Percentiles rank a stretch among this genome's conserved stretches.
phyloP scores from a whole-genome alignment of 805 yeast genomes.

The Saturnispora sekii region DNA sequence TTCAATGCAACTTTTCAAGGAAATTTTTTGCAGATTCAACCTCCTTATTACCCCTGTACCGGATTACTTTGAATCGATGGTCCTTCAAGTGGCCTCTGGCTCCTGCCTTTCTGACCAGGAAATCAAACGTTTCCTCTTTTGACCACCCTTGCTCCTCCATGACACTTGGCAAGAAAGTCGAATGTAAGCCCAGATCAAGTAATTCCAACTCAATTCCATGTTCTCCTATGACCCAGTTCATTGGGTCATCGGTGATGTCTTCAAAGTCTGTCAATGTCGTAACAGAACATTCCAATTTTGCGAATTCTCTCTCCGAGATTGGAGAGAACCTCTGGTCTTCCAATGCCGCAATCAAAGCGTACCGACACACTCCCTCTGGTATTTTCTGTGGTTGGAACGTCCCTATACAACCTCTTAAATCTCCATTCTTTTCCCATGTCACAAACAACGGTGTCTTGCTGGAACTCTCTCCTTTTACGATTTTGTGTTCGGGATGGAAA shows the following conservation, averaged over 20 bases:
- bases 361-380: slow-evolving; percentile 49
- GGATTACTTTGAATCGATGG: slow-evolving; percentile 31
- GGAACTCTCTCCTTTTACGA: background rate
- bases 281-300: slow-evolving; percentile 43
- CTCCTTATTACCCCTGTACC: slow-evolving; percentile 49
- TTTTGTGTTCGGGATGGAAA: background rate
- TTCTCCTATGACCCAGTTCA: slow-evolving; percentile 72
- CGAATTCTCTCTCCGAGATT: slow-evolving; percentile 45
- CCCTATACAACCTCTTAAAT: slow-evolving; percentile 88
- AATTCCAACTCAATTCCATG: slow-evolving; percentile 51
- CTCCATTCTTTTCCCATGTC: slow-evolving; percentile 51
- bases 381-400: slow-evolving; percentile 55
- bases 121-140: slow-evolving; percentile 56
- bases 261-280: slow-evolving; percentile 57
- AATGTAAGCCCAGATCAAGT: slow-evolving; percentile 27
- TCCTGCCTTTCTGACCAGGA: slow-evolving; percentile 71
- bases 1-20: background rate
- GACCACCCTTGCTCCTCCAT: slow-evolving; percentile 84
- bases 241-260: slow-evolving; percentile 34
- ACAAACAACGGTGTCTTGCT: slow-evolving; percentile 59
- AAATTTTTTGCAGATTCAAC: slow-evolving; percentile 9
- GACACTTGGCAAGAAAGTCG: slow-evolving; percentile 88
- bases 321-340: slow-evolving; percentile 75
- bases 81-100: slow-evolving; percentile 5
- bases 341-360: slow-evolving; percentile 60